Percentiles rank a stretch among this genome's conserved stretches.
Conservation (phyloP, 768 basidiomycete genomes). For the Coprinopsis cinerea region DNA sequence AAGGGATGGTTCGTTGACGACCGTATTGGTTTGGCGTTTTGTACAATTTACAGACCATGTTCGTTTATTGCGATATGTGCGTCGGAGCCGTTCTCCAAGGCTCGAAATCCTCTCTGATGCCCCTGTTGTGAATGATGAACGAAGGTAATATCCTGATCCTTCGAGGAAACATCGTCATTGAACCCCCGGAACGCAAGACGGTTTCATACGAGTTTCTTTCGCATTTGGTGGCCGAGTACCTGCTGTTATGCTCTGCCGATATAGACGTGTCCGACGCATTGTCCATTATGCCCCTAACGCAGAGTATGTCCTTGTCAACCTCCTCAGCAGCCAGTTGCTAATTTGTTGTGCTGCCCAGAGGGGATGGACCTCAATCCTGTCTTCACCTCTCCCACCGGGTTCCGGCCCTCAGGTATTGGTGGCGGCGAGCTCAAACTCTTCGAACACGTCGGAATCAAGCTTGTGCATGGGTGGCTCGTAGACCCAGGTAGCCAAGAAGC, state of each 20-base stretch:
- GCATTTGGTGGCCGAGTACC: slow-evolving; percentile 76
- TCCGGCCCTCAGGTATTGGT: slow-evolving; percentile 52
- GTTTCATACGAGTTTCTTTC: slow-evolving; percentile 86
- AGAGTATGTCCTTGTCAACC: slow-evolving; percentile 54
- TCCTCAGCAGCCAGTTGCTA: background rate
- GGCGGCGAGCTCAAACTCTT: slow-evolving; percentile 84
- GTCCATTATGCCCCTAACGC: slow-evolving; percentile 70
- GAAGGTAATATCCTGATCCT: slow-evolving; percentile 86
- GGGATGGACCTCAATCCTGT: slow-evolving; percentile 88
- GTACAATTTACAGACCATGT: slow-evolving; percentile 70
- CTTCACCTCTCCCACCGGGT: slow-evolving; percentile 65
- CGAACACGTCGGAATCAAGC: slow-evolving; percentile 68
- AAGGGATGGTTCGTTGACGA: background rate
- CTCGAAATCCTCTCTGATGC: slow-evolving; percentile 3
- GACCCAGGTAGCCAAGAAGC: slow-evolving; percentile 62
- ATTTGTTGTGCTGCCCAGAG: slow-evolving; percentile 34
- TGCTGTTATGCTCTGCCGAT: slow-evolving; percentile 53
- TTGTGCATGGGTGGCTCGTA: slow-evolving; percentile 90
- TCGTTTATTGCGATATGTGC: slow-evolving; percentile 87
- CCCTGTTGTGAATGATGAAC: too few species aligned
- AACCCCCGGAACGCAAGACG: slow-evolving; percentile 54
- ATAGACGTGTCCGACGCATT: slow-evolving; percentile 68
- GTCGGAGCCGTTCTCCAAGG: slow-evolving; percentile 16
- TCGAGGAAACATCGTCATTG: slow-evolving; percentile 73
- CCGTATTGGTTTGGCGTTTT: background rate